Evolutionary conservation across 2,329 filamentous ascomycete species (phyloP), one percentile per base, ranked within the genome.

Genomic region (Diplodia corticola): DNA sequence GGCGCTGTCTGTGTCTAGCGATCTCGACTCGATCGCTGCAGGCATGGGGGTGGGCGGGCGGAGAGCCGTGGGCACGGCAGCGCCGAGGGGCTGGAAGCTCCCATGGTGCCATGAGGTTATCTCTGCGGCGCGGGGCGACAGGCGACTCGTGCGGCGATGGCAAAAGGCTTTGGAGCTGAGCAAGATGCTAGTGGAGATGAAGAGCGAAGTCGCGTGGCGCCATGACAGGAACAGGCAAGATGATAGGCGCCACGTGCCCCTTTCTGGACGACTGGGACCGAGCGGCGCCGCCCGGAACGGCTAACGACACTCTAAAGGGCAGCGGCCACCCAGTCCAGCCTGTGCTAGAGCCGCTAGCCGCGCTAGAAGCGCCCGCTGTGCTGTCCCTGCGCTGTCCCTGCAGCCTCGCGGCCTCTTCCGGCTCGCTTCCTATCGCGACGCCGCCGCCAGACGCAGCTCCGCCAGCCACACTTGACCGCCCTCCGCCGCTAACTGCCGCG

Each of bases 391-490:
- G 33, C 33, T 35, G 54, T 33, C n/a, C 54, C 35, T 46, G 24
- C 37, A 20, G 15, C n/a, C 22, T 24, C 17, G 28, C 57, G 57
- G 57, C 17, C 44, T 28, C 35, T 28, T 17, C 57, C 57, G 57
- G 6, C 30, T 9, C 10, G 2, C 33, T 35, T 12, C 9, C 35
- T 40, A 3, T n/a, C 35, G n/a, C n/a, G n/a, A n/a, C n/a, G n/a
- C n/a, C n/a, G n/a, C n/a, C n/a, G n/a, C n/a, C n/a, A n/a, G n/a
- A n/a, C 5, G 1, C 35, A 40, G 15, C 40, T 74, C 73, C 65
- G 73, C 73, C n/a, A 70, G 69, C 24, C 75, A 76, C 68, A 75
- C 1, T 70, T 73, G 70, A 72, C 71, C 69, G 74, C 73, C 63
- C 71, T 67, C 28, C 67, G 7, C 4, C 57, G 57, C 57, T 61